Conservation (phyloP, 768 basidiomycete genomes). For the Termitomyces sp. region DNA sequence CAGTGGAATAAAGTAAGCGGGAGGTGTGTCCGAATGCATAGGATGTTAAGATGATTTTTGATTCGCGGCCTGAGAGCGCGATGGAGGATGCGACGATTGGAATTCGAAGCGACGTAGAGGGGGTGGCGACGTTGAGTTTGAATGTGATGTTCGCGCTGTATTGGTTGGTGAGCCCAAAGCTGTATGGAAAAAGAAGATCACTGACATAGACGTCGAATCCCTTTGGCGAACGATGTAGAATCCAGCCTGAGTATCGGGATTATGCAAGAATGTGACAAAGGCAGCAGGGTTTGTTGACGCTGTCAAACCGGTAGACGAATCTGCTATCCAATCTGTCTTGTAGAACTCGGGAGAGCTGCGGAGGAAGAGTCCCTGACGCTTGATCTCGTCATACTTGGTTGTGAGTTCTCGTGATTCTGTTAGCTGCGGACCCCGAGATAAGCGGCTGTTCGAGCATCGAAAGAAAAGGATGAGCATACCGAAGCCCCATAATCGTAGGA, state of each 20-base stretch:
- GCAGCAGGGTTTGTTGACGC: slow-evolving; percentile 40
- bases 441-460: neutral
- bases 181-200: neutral
- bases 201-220: slow-evolving; percentile 66
- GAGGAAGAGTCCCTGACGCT: slow-evolving; percentile 74
- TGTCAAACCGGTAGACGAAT: slow-evolving; percentile 47
- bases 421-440: slow-evolving; percentile 29
- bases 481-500: slow-evolving; percentile 83
- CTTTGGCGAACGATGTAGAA: slow-evolving; percentile 73
- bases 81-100: slow-evolving; percentile 53
- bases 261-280: slow-evolving; percentile 61
- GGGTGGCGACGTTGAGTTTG: slow-evolving; percentile 56
- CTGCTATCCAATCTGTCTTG: slow-evolving; percentile 74
- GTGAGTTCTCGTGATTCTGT: slow-evolving; percentile 65
- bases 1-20: slow-evolving; percentile 65
- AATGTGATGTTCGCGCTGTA: slow-evolving; percentile 48
- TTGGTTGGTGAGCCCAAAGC: neutral
- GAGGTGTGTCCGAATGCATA: slow-evolving; percentile 64
- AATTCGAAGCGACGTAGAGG: slow-evolving; percentile 39
- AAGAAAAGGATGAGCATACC: slow-evolving; percentile 18
- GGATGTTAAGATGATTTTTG: slow-evolving; percentile 69
- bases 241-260: slow-evolving; percentile 60
- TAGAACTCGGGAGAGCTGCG: slow-evolving; percentile 76
- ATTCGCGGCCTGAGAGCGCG: slow-evolving; percentile 65
- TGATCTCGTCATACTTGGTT: slow-evolving; percentile 72